These are phyloP conservation scores for Penicillium sp. DNA, from an alignment of 2,329 filamentous ascomycete species.

Conservation along the genomic window DNA sequence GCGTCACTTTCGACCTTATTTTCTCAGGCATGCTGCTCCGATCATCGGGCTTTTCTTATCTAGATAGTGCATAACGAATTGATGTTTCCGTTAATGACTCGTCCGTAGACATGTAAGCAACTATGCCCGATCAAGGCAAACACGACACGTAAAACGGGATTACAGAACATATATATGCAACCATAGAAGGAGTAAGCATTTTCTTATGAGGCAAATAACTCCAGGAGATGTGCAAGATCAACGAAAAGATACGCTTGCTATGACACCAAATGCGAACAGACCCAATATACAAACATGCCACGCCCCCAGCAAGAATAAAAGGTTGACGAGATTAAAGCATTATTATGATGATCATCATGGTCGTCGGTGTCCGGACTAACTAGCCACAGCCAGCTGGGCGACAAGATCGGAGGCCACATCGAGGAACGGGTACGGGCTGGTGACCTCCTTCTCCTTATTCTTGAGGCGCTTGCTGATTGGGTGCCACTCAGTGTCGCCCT, in stretches of 20 bases:
- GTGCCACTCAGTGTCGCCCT: conserved; percentile 45
- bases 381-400: conserved; percentile 84
- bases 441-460: conserved; percentile 89
- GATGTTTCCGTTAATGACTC: too few relatives aligned
- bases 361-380: conserved; percentile 40
- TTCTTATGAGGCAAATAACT: conserved; percentile 3
- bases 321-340: conserved; percentile 8
- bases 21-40: too few relatives aligned
- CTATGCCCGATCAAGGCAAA: not conserved
- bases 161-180: not conserved
- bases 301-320: not conserved
- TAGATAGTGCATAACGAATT: not conserved
- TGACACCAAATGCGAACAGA: conserved; percentile 14
- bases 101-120: not conserved
- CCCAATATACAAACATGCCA: conserved; percentile 12
- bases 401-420: conserved; percentile 91
- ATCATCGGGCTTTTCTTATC: too few relatives aligned
- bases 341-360: conserved; percentile 10
- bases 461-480: conserved; percentile 49
- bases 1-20: not conserved
- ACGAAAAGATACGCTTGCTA: conserved; percentile 16
- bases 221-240: conserved; percentile 12
- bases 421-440: conserved; percentile 91
- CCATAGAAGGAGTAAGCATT: not conserved
- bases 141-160: not conserved